phyloP scores from a whole-genome alignment of 441 rosid genomes.

The Hura crepitans region DNA sequence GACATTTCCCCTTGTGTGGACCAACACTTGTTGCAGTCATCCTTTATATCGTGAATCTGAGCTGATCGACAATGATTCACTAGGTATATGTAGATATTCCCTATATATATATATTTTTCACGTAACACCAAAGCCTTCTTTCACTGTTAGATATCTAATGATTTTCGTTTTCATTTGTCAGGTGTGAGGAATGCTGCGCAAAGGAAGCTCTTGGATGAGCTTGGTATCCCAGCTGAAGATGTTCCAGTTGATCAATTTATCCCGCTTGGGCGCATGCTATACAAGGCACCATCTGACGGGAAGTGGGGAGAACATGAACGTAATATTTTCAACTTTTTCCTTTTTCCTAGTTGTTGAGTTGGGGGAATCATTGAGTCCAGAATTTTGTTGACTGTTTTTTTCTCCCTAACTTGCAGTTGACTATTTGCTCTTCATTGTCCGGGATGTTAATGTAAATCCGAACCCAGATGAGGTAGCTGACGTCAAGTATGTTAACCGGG shows the following conservation, averaged over 20 bases:
- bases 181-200: conserved; percentile 98
- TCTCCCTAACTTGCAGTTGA: conserved; percentile 53
- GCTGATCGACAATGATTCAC: conserved; percentile 62
- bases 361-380: not conserved
- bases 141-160: not conserved
- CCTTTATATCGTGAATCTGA: conserved; percentile 88
- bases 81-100: conserved; percentile 43
- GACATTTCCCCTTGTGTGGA: conserved; percentile 96
- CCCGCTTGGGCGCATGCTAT: conserved; percentile 71
- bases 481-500: conserved; percentile 63
- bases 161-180: conserved; percentile 21
- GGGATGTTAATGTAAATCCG: conserved; percentile 64
- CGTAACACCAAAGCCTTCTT: not conserved
- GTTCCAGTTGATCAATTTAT: conserved; percentile 72
- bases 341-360: not conserved
- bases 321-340: conserved; percentile 29
- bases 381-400: conserved; percentile 4
- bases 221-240: conserved; percentile 81
- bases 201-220: conserved; percentile 89
- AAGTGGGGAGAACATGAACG: conserved; percentile 99
- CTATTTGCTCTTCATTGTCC: conserved; percentile 73
- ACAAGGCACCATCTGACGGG: conserved; percentile 95
- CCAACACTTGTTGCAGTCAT: conserved; percentile 98
- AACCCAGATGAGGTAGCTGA: conserved; percentile 92
- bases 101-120: not conserved